These are phyloP conservation scores for Biscutella laevigata DNA, from an alignment of 441 rosid genomes.

Conservation along the genomic window DNA sequence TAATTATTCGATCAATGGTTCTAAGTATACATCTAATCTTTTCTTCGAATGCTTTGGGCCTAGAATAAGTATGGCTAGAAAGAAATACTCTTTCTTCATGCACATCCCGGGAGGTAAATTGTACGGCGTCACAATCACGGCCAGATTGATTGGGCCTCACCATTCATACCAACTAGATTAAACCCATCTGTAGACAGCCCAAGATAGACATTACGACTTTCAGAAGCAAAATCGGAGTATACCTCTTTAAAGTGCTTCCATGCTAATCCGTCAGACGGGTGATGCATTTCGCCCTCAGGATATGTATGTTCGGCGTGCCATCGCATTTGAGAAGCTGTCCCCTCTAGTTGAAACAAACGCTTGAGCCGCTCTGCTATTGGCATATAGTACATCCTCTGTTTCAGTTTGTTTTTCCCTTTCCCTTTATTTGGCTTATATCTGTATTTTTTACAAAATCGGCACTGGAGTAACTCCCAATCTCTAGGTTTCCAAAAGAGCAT, in stretches of 20 bases:
- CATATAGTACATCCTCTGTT: background rate
- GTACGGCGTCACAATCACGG: background rate
- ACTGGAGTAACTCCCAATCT: too few relatives aligned
- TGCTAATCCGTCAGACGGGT: background rate
- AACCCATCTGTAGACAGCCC: background rate
- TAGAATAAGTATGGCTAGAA: background rate
- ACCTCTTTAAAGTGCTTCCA: constrained; percentile 1
- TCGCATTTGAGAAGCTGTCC: background rate
- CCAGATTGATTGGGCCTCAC: background rate
- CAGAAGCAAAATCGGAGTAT: background rate
- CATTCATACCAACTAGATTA: background rate
- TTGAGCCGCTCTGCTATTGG: background rate
- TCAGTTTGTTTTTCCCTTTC: background rate
- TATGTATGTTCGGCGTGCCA: background rate
- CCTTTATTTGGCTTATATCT: too few relatives aligned
- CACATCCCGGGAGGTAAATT: background rate
- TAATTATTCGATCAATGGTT: background rate
- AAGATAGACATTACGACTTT: background rate
- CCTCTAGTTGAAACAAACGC: background rate
- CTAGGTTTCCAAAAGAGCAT: too few relatives aligned
- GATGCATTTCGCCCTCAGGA: background rate
- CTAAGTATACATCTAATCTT: too few relatives aligned
- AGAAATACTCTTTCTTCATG: background rate
- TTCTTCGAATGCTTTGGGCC: too few relatives aligned
- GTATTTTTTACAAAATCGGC: too few relatives aligned